These are phyloP conservation scores for Plenodomus tracheiphilus DNA, from an alignment of 2,329 filamentous ascomycete species.

Conservation along the genomic window DNA sequence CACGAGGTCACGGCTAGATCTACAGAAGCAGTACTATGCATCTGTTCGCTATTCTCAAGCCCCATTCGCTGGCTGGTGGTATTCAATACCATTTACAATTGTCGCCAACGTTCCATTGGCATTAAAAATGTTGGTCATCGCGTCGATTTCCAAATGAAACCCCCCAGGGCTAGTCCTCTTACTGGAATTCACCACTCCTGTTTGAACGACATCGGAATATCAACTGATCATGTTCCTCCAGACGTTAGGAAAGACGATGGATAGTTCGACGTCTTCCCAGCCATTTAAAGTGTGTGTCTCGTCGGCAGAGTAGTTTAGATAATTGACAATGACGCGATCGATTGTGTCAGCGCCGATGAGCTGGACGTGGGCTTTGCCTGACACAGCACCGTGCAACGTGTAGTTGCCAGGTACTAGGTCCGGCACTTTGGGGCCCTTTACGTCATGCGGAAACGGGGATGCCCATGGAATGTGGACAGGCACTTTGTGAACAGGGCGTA, in stretches of 20 bases:
- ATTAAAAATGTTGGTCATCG: slow-evolving; percentile 46
- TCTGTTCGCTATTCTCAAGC: too few species aligned
- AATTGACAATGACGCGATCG: slow-evolving; percentile 40
- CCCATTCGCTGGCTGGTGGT: slow-evolving; percentile 47
- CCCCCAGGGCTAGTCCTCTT: slow-evolving; percentile 48
- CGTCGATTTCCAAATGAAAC: slow-evolving; percentile 48
- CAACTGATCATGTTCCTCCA: slow-evolving; percentile 41
- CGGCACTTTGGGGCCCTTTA: too few species aligned
- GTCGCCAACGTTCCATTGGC: slow-evolving; percentile 49
- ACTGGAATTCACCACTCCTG: slow-evolving; percentile 30
- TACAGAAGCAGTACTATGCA: not conserved
- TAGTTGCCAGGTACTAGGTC: too few species aligned
- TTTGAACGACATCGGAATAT: slow-evolving; percentile 46
- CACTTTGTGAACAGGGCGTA: too few species aligned
- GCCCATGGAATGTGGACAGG: too few species aligned
- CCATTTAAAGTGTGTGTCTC: slow-evolving; percentile 40
- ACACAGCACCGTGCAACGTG: too few species aligned
- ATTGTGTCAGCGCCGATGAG: slow-evolving; percentile 12
- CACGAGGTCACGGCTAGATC: too few species aligned
- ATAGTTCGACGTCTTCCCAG: slow-evolving; percentile 39
- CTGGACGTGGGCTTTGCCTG: slow-evolving; percentile 12
- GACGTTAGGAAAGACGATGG: slow-evolving; percentile 7
- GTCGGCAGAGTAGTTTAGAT: slow-evolving; percentile 46
- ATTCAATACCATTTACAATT: slow-evolving; percentile 42
- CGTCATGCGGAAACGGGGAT: too few species aligned